Evolutionary conservation across 2,329 filamentous ascomycete genomes (phyloP).

Genomic region (Colletotrichum acutatum): DNA sequence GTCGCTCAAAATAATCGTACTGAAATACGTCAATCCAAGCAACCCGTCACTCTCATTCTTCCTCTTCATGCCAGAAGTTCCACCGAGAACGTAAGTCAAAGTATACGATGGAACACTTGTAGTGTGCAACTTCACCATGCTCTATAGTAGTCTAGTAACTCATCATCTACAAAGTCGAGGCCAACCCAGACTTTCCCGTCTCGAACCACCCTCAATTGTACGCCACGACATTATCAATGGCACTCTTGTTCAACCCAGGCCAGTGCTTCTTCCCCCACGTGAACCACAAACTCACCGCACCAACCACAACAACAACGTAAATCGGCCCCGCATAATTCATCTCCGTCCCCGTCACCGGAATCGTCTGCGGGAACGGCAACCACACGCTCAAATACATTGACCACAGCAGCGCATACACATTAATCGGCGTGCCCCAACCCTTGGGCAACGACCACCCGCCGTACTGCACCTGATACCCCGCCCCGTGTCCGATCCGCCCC

Average conservation of each 20-base stretch:
- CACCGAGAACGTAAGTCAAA: not conserved
- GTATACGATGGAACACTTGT: too few species aligned
- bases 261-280: slow-evolving; percentile 30
- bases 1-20: too few species aligned
- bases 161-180: not conserved
- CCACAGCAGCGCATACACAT: slow-evolving; percentile 29
- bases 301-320: slow-evolving; percentile 22
- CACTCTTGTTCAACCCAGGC: slow-evolving; percentile 29
- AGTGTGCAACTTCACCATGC: too few species aligned
- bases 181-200: not conserved
- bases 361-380: slow-evolving; percentile 30
- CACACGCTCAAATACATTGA: slow-evolving; percentile 27
- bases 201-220: not conserved
- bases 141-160: not conserved
- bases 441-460: slow-evolving; percentile 26
- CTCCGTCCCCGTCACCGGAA: slow-evolving; percentile 29
- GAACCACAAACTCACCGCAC: slow-evolving; percentile 26
- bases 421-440: slow-evolving; percentile 23
- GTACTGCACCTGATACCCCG: slow-evolving; percentile 21
- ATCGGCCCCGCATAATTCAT: slow-evolving; percentile 31
- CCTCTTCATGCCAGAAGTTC: not conserved
- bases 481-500: slow-evolving; percentile 24
- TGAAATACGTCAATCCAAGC: not conserved
- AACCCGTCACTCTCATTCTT: not conserved
- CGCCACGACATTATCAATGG: slow-evolving; percentile 21